These are phyloP conservation scores for Citrus australasica DNA, from an alignment of 345 rosid genomes.

Conservation along the genomic window DNA sequence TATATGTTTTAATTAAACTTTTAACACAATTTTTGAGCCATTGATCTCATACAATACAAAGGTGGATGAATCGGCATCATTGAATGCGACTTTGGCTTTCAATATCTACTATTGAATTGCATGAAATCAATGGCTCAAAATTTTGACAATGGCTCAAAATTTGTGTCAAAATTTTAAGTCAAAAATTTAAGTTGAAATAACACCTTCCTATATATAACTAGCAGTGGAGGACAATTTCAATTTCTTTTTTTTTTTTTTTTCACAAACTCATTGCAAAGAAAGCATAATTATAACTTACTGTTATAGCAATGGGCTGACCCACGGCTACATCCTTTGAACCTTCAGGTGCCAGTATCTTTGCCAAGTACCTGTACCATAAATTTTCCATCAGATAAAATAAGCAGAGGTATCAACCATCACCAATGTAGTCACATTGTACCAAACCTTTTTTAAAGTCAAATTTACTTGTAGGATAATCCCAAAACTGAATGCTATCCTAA, in stretches of 20 bases:
- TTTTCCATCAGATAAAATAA: slow-evolving; percentile 11
- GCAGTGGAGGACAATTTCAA: background rate
- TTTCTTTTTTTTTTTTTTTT: background rate
- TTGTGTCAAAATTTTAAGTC: too few species aligned
- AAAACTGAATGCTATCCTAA: background rate
- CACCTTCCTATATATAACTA: background rate
- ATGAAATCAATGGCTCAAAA: too few species aligned
- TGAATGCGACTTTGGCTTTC: too few species aligned
- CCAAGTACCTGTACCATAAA: slow-evolving; percentile 49
- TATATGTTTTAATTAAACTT: too few species aligned
- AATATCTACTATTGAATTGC: too few species aligned
- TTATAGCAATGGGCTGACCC: slow-evolving; percentile 64
- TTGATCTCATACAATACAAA: too few species aligned
- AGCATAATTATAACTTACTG: slow-evolving; percentile 36
- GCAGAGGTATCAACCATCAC: background rate
- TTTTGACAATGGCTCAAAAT: too few species aligned
- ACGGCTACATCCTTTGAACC: slow-evolving; percentile 71
- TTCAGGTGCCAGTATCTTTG: slow-evolving; percentile 65
- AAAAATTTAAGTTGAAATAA: too few species aligned
- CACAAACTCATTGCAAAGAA: background rate
- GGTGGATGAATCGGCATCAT: too few species aligned
- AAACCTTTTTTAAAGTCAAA: background rate
- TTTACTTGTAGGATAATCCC: background rate
- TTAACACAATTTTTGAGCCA: too few species aligned
- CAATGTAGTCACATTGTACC: background rate